Percentiles rank a stretch among this genome's conserved stretches.
Evolutionary conservation across 1,139 yeast species (phyloP).

Genomic region (Protomyces gravidus): DNA sequence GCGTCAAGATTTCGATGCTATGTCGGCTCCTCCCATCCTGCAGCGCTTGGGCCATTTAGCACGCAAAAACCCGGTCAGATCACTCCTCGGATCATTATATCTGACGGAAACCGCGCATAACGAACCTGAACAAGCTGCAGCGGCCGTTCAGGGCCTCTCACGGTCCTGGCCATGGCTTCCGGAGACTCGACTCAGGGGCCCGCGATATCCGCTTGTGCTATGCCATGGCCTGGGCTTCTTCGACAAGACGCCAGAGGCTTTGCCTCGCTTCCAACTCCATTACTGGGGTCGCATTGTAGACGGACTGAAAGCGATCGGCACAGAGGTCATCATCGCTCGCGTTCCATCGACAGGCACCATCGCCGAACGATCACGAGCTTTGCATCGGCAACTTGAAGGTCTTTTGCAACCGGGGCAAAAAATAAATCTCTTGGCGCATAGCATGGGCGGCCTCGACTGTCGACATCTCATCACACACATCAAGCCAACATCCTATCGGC

Average conservation of each 20-base stretch:
- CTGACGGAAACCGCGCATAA: background rate
- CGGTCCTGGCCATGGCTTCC: conserved; percentile 26
- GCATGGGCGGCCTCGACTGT: conserved; percentile 91
- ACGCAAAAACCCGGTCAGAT: background rate
- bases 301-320: conserved; percentile 53
- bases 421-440: conserved; percentile 77
- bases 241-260: conserved; percentile 29
- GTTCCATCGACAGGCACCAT: conserved; percentile 75
- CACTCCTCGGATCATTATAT: background rate
- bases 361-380: conserved; percentile 38
- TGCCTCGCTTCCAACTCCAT: conserved; percentile 29
- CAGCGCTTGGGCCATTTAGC: background rate
- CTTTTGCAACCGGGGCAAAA: conserved; percentile 39
- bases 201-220: conserved; percentile 27
- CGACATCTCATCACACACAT: conserved; percentile 64
- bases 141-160: background rate
- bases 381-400: conserved; percentile 30
- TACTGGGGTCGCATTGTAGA: conserved; percentile 71
- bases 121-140: background rate
- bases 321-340: conserved; percentile 60
- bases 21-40: background rate
- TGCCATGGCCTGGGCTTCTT: conserved; percentile 31
- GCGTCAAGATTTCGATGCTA: background rate
- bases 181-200: conserved; percentile 8
- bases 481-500: conserved; percentile 49